These are phyloP conservation scores for Eucalyptus viminalis DNA, from an alignment of 345 rosid genomes.

Conservation along the genomic window DNA sequence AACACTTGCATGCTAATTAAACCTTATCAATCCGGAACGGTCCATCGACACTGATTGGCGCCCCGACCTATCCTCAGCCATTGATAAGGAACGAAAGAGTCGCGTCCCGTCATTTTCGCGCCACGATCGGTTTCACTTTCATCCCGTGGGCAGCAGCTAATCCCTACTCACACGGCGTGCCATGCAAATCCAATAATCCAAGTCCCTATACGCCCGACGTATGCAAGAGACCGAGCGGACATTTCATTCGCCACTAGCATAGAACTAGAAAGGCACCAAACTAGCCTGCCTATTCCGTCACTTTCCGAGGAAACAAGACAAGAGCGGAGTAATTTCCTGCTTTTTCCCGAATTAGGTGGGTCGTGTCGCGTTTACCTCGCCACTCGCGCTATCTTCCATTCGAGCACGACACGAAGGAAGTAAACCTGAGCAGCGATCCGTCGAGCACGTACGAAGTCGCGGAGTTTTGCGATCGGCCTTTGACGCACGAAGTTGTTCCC, in stretches of 20 bases:
- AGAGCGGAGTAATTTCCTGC: background rate
- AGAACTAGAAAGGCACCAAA: background rate
- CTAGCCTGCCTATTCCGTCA: background rate
- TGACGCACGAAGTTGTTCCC: background rate
- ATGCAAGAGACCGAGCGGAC: background rate
- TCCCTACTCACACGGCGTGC: background rate
- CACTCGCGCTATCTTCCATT: background rate
- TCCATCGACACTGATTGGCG: background rate
- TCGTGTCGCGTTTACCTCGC: background rate
- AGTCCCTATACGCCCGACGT: background rate
- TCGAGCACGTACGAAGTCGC: background rate
- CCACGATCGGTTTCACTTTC: background rate
- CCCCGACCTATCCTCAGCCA: background rate
- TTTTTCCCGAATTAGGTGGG: background rate
- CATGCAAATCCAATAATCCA: background rate
- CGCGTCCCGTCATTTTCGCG: fast-evolving
- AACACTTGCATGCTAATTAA: background rate
- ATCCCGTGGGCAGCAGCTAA: background rate
- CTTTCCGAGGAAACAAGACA: background rate
- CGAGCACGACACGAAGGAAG: background rate
- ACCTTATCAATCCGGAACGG: background rate
- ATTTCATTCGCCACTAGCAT: background rate
- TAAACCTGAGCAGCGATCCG: background rate
- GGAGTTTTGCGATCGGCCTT: background rate
- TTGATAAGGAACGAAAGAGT: background rate